Evolutionary conservation across 345 rosid species (phyloP).

Genomic region (Syzygium aromaticum): DNA sequence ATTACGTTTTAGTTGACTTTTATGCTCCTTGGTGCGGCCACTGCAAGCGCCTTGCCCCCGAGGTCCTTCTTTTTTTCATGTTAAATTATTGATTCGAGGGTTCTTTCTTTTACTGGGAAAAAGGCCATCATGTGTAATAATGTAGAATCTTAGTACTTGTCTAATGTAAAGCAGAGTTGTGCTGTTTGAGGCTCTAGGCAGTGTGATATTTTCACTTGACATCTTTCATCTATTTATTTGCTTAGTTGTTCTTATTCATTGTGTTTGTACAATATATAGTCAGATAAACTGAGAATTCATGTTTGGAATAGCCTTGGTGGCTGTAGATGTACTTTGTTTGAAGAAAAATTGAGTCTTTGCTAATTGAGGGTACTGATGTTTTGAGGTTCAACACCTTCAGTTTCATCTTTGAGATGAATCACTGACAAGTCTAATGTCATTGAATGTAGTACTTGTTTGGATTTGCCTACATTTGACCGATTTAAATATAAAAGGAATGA

Average conservation of each 20-base stretch:
- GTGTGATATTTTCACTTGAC: not conserved
- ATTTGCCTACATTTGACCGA: not conserved
- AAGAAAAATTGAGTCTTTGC: not conserved
- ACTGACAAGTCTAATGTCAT: not conserved
- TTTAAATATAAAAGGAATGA: not conserved
- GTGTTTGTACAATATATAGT: not conserved
- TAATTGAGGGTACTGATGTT: not conserved
- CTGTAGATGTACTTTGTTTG: not conserved
- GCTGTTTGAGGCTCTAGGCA: not conserved
- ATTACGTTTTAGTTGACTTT: slow-evolving; percentile 75
- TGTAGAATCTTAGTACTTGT: not conserved
- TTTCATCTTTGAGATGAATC: not conserved
- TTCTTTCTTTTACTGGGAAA: not conserved
- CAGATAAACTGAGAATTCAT: not conserved
- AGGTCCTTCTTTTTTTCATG: slow-evolving; percentile 31
- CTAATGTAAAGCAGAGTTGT: not conserved
- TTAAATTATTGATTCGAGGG: not conserved
- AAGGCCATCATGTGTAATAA: not conserved
- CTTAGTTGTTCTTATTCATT: not conserved
- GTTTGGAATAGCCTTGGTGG: not conserved
- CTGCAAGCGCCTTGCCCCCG: slow-evolving; percentile 88
- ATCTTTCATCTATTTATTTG: not conserved
- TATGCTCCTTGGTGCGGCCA: slow-evolving; percentile 99
- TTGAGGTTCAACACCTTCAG: not conserved
- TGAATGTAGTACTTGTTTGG: not conserved